Percentiles rank a stretch among this genome's conserved stretches.
phyloP scores from a whole-genome alignment of 306 rosid genomes.

The Vigna radiata region DNA sequence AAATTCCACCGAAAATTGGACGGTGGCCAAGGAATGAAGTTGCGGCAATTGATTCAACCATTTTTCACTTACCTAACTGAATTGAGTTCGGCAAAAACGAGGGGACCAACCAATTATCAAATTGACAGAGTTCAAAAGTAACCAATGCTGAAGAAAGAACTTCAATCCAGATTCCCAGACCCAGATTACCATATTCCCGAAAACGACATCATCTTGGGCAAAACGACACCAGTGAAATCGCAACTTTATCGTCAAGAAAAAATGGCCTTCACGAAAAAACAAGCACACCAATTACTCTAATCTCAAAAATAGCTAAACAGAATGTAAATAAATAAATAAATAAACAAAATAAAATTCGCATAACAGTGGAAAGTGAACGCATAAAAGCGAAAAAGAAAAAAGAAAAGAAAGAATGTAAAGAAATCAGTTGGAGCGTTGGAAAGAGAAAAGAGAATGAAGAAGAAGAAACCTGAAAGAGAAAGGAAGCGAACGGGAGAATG shows the following conservation, averaged over 20 bases:
- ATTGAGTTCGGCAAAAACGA: slow-evolving; percentile 26
- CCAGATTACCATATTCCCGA: slow-evolving; percentile 29
- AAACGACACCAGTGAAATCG: slow-evolving; percentile 38
- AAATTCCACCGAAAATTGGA: slow-evolving; percentile 64
- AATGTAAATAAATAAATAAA: not conserved
- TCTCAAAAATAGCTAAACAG: slow-evolving; percentile 17
- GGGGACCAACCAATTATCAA: slow-evolving; percentile 19
- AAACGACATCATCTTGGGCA: slow-evolving; percentile 43
- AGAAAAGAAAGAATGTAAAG: not conserved
- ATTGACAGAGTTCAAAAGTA: slow-evolving; percentile 1
- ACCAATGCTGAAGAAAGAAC: slow-evolving; percentile 25
- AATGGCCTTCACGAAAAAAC: slow-evolving; percentile 46
- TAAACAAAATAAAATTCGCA: slow-evolving; percentile 24
- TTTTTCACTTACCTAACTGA: slow-evolving; percentile 40
- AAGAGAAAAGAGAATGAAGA: slow-evolving; percentile 36
- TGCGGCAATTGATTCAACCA: slow-evolving; percentile 91
- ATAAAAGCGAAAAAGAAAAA: not conserved
- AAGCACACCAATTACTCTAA: slow-evolving; percentile 42
- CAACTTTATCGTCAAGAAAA: slow-evolving; percentile 36
- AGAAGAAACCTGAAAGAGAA: slow-evolving; percentile 43
- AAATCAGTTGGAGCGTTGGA: slow-evolving; percentile 13
- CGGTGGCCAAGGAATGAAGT: slow-evolving; percentile 75
- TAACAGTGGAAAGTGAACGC: not conserved
- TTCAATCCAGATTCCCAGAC: slow-evolving; percentile 32
- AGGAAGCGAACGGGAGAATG: slow-evolving; percentile 19